Evolutionary conservation across 768 basidiomycete species (phyloP).

Genomic region (Mycena filopes): DNA sequence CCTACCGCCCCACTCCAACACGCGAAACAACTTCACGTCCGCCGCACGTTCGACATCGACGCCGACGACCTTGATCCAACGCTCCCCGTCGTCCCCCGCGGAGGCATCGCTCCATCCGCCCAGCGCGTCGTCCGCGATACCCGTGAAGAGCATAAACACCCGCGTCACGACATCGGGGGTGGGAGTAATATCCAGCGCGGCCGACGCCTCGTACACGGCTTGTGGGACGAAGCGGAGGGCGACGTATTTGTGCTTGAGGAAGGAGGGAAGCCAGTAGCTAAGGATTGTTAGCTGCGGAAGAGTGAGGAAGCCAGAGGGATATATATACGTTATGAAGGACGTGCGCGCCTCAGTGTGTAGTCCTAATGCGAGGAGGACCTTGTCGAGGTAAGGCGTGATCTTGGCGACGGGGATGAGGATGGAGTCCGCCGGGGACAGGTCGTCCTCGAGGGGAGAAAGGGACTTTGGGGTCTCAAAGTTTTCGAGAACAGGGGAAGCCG

Average conservation of each 20-base stretch:
- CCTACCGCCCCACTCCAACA: slow-evolving; percentile 62
- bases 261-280: slow-evolving; percentile 57
- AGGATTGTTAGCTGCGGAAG: not conserved
- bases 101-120: slow-evolving; percentile 42
- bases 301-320: slow-evolving; percentile 6
- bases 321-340: slow-evolving; percentile 57
- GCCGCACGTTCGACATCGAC: slow-evolving; percentile 39
- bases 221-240: slow-evolving; percentile 60
- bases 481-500: not conserved
- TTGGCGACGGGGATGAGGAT: slow-evolving; percentile 42
- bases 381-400: slow-evolving; percentile 50
- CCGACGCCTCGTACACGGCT: slow-evolving; percentile 52
- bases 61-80: slow-evolving; percentile 50
- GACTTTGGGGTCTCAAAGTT: not conserved
- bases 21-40: slow-evolving; percentile 47
- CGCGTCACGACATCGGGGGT: slow-evolving; percentile 55
- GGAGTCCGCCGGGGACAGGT: slow-evolving; percentile 39
- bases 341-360: slow-evolving; percentile 56
- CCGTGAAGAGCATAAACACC: slow-evolving; percentile 60
- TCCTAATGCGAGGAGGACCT: slow-evolving; percentile 42
- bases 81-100: slow-evolving; percentile 35
- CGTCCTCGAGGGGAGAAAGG: slow-evolving; percentile 24
- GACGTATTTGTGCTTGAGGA: slow-evolving; percentile 51
- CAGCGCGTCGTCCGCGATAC: slow-evolving; percentile 40
- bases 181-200: slow-evolving; percentile 50